Percentiles rank a stretch among this genome's conserved stretches.
Evolutionary conservation across 1,139 yeast species (phyloP).

Genomic region (Taphrina populina): DNA sequence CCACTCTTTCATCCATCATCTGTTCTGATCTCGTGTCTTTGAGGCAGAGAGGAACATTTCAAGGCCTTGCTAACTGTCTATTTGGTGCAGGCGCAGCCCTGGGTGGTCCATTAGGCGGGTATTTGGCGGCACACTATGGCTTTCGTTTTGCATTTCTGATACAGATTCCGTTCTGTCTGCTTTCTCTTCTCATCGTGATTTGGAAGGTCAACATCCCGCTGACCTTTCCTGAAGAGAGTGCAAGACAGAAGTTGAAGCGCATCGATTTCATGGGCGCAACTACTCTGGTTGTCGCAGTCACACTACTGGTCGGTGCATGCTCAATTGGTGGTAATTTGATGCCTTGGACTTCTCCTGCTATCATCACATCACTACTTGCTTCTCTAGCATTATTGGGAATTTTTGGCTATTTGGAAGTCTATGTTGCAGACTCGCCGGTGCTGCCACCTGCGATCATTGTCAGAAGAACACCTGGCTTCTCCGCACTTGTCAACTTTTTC

Average conservation of each 20-base stretch:
- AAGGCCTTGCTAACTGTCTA: slow-evolving; percentile 45
- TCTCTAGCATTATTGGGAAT: slow-evolving; percentile 46
- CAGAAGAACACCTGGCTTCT: slow-evolving; percentile 33
- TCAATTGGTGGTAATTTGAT: slow-evolving; percentile 63
- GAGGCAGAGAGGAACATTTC: slow-evolving; percentile 53
- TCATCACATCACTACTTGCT: slow-evolving; percentile 43
- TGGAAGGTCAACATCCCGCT: slow-evolving; percentile 36
- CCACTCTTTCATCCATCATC: slow-evolving; percentile 51
- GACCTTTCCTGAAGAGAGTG: slow-evolving; percentile 20
- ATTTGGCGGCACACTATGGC: slow-evolving; percentile 66
- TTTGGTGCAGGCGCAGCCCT: slow-evolving; percentile 55
- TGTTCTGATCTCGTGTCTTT: slow-evolving; percentile 55
- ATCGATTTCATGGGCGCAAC: slow-evolving; percentile 75
- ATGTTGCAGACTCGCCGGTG: slow-evolving; percentile 64
- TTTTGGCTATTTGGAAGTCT: slow-evolving; percentile 54
- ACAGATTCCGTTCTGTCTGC: slow-evolving; percentile 64
- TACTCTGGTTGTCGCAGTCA: slow-evolving; percentile 57
- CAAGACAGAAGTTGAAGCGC: slow-evolving; percentile 42
- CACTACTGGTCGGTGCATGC: slow-evolving; percentile 60
- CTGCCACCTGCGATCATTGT: slow-evolving; percentile 38
- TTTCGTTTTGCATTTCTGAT: slow-evolving; percentile 70
- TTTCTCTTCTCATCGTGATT: slow-evolving; percentile 45
- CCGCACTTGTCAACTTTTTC: slow-evolving; percentile 56
- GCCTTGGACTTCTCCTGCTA: slow-evolving; percentile 47
- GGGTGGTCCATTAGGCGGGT: slow-evolving; percentile 61